Conservation (phyloP, 768 basidiomycete species). For the Mycena pura region DNA sequence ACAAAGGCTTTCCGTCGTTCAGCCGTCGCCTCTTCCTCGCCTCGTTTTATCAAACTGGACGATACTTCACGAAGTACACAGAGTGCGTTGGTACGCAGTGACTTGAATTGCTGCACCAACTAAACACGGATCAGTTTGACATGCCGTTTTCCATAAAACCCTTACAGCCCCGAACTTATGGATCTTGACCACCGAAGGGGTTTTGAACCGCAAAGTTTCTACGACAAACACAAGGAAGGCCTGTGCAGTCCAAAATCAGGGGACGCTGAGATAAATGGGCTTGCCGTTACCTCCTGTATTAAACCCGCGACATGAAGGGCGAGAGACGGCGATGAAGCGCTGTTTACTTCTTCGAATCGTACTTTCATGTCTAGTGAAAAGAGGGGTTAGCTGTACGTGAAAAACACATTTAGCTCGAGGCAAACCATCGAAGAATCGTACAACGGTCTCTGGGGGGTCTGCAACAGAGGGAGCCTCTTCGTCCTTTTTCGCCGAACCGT, state of each 20-base stretch:
- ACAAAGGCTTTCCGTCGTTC: slow-evolving; percentile 62
- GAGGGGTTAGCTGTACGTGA: not conserved
- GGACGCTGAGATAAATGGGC: not conserved
- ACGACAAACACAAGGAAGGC: slow-evolving; percentile 74
- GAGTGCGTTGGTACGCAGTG: slow-evolving; percentile 59
- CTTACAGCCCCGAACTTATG: slow-evolving; percentile 77
- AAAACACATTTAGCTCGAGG: not conserved
- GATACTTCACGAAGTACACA: slow-evolving; percentile 66
- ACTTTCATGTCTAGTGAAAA: slow-evolving; percentile 54
- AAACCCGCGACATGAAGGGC: slow-evolving; percentile 77
- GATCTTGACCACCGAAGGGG: slow-evolving; percentile 68
- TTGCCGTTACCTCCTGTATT: slow-evolving; percentile 69
- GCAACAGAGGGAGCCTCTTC: slow-evolving; percentile 73
- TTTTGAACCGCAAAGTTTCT: slow-evolving; percentile 79
- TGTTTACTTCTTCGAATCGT: slow-evolving; percentile 55
- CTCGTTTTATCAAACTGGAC: slow-evolving; percentile 51
- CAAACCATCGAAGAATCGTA: slow-evolving; percentile 69
- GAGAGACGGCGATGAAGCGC: slow-evolving; percentile 54
- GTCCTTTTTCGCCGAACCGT: slow-evolving; percentile 67
- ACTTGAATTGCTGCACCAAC: slow-evolving; percentile 74
- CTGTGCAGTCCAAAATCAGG: slow-evolving; percentile 45
- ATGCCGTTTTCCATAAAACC: slow-evolving; percentile 22
- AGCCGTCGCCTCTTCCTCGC: slow-evolving; percentile 57
- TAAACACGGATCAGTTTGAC: slow-evolving; percentile 33
- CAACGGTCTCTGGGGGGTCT: slow-evolving; percentile 62